These are phyloP conservation scores for Solanum tarapatanum DNA, from an alignment of 257 asterid species.

Conservation along the genomic window DNA sequence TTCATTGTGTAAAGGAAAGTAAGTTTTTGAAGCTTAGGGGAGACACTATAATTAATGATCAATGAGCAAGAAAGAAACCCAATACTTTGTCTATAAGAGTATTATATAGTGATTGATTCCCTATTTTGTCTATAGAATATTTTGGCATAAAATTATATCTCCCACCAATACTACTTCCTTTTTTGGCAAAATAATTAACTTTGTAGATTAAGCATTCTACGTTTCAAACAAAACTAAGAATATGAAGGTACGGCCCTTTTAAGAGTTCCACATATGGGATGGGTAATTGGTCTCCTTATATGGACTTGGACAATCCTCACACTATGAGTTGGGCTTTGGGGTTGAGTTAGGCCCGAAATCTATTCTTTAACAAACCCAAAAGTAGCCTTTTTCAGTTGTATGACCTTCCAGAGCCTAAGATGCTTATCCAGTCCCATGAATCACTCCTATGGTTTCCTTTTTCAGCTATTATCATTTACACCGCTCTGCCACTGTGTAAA, in stretches of 20 bases:
- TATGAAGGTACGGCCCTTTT: not conserved
- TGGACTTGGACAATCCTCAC: not conserved
- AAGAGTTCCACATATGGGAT: not conserved
- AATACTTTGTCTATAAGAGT: too few relatives aligned
- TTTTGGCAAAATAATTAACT: not conserved
- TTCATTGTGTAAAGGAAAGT: too few relatives aligned
- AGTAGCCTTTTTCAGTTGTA: not conserved
- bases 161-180: not conserved
- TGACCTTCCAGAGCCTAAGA: not conserved
- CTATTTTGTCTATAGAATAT: too few relatives aligned
- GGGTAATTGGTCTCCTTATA: not conserved
- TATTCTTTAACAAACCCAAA: not conserved
- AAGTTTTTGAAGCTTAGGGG: too few relatives aligned
- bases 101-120: too few relatives aligned
- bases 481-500: not conserved
- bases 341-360: not conserved
- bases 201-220: not conserved
- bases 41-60: too few relatives aligned
- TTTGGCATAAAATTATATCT: not conserved
- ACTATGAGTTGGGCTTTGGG: not conserved
- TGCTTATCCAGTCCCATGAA: not conserved
- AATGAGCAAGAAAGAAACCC: too few relatives aligned
- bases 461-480: not conserved
- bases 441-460: not conserved
- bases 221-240: not conserved